Evolutionary conservation across 202 grass and related monocot species (phyloP).

Genomic region (Hordeum pubiflorum): DNA sequence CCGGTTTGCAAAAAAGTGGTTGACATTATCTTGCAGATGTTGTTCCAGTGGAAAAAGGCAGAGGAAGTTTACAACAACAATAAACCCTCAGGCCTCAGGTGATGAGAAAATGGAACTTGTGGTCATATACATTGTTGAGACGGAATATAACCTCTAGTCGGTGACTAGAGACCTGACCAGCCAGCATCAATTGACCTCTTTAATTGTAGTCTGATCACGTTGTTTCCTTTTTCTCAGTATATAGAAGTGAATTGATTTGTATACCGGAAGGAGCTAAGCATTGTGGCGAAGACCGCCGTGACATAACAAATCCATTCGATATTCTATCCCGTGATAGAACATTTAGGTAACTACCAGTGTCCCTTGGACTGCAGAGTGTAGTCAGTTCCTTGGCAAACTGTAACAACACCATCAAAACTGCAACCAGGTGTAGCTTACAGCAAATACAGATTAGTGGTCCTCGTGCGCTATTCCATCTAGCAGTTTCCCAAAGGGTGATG

Average conservation of each 20-base stretch:
- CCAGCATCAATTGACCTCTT: no score
- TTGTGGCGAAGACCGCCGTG: background rate
- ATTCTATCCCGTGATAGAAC: background rate
- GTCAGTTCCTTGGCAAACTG: constrained; percentile 1
- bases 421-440: constrained; percentile 2
- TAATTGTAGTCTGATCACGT: no score
- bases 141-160: no score
- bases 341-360: background rate
- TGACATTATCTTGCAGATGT: no score
- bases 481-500: constrained; percentile 37
- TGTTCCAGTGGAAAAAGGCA: no score
- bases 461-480: constrained; percentile 13
- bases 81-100: no score
- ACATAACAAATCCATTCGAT: background rate
- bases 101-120: no score
- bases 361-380: background rate
- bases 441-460: constrained; percentile 17
- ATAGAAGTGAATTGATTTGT: background rate
- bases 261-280: background rate
- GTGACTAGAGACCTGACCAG: no score
- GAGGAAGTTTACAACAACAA: no score
- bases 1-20: no score
- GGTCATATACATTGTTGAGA: no score
- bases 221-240: background rate
- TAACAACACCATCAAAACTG: constrained; percentile 24